phyloP scores from a whole-genome alignment of 2,329 filamentous ascomycete species.

The Calonectria fujianensis region DNA sequence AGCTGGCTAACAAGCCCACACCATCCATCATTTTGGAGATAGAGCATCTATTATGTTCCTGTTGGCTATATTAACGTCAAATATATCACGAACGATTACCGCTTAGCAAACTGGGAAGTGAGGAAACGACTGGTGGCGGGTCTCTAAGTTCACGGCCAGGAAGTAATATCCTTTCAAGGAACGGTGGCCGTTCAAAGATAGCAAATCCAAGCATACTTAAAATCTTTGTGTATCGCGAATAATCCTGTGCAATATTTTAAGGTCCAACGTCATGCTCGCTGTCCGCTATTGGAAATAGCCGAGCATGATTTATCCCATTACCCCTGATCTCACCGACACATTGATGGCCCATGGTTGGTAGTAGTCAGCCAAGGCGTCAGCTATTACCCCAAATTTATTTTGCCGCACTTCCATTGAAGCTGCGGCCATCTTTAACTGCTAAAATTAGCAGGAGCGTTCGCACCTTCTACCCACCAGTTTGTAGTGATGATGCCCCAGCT shows the following conservation, averaged over 20 bases:
- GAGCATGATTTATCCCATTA: not conserved
- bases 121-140: too few species aligned
- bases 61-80: not conserved
- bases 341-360: not conserved
- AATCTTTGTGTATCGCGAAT: not conserved
- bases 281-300: not conserved
- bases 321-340: not conserved
- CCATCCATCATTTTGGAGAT: too few species aligned
- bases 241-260: not conserved
- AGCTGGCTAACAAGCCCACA: not conserved
- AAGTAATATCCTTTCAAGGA: not conserved
- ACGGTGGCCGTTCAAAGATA: too few species aligned
- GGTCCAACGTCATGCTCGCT: not conserved
- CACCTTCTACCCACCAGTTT: not conserved
- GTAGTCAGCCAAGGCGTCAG: not conserved
- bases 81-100: not conserved
- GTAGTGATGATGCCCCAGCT: not conserved
- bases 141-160: too few species aligned
- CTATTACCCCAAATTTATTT: not conserved
- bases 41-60: too few species aligned
- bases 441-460: not conserved
- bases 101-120: not conserved
- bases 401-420: not conserved
- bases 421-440: not conserved
- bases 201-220: too few species aligned